These are phyloP conservation scores for Xylariaceae sp. DNA, from an alignment of 2,329 filamentous ascomycete genomes.

Conservation along the genomic window DNA sequence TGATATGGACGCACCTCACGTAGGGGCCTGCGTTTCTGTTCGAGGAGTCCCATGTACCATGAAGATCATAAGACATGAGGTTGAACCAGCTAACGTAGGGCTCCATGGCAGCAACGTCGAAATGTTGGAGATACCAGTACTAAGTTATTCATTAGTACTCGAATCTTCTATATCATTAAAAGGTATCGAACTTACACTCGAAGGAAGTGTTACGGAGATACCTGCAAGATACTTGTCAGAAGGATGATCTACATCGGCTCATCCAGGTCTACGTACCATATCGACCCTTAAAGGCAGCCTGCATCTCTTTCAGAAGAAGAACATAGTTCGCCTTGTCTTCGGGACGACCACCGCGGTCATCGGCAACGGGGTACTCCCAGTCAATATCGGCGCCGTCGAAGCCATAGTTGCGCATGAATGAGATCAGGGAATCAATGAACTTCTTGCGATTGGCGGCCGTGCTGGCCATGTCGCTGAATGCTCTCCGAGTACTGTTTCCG, in stretches of 20 bases:
- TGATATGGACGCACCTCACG: background rate
- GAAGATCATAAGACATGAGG: slow-evolving; percentile 37
- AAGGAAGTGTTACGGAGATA: slow-evolving; percentile 35
- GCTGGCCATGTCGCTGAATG: background rate
- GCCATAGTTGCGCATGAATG: slow-evolving; percentile 3
- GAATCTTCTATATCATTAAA: too few relatives aligned
- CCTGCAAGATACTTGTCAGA: slow-evolving; percentile 21
- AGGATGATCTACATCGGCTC: too few relatives aligned
- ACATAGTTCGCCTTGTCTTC: slow-evolving; percentile 38
- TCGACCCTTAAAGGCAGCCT: slow-evolving; percentile 24
- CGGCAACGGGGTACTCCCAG: slow-evolving; percentile 40
- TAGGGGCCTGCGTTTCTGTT: slow-evolving; percentile 25
- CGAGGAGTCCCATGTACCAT: slow-evolving; percentile 1
- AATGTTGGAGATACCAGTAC: slow-evolving; percentile 38
- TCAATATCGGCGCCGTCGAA: slow-evolving; percentile 39
- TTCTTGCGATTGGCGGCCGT: background rate
- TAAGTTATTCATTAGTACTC: slow-evolving; percentile 15
- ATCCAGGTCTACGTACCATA: too few relatives aligned
- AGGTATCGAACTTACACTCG: too few relatives aligned
- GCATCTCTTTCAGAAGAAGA: slow-evolving; percentile 33
- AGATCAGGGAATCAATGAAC: background rate
- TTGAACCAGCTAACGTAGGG: slow-evolving; percentile 36
- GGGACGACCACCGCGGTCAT: slow-evolving; percentile 33
- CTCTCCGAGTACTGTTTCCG: background rate
- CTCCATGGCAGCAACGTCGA: slow-evolving; percentile 36